Evolutionary conservation across 2,329 filamentous ascomycete genomes (phyloP), one percentile per base, ranked within the genome.

Genomic region (Anisogramma anomala): DNA sequence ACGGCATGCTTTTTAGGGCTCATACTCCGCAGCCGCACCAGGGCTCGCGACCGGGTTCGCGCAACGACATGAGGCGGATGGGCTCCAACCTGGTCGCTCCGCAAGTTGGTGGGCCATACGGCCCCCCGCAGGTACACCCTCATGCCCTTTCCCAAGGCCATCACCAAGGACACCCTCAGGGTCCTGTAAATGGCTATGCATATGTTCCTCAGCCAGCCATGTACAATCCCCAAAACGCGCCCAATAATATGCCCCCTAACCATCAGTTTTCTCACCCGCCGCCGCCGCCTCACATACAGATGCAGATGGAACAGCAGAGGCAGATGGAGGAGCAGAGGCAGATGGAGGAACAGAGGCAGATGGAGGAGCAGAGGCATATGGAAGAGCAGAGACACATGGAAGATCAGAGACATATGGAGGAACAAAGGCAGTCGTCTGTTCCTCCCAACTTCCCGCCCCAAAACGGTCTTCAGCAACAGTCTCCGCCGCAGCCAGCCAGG

Each of bases 121-220:
- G 75, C 28, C 49, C 50, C 15, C 47, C 69, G 20, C 7, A 30
- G 14, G 27, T 10, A 11, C 27, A 30, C 27, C 81, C 78, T 51
- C 68, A 71, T 42, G 70, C 74, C 45, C 71, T 66, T 44, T 71
- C 82, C 49, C 69, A 68, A 27, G 76, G 75, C 28, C 49, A 49
- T 18, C 44, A 46, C 1, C 48, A 43, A 10, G 46, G 39, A 7
- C 53, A 51, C 20, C 47, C 69, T 22, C 7, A 32, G 30, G 15
- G 30, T 18, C 47, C 49, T 8, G 46, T 72, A 45, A 84, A 82
- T 54, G 84, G 76, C 41, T 94, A 84, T 59, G 74, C 82, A 3
- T 95, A 87, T 57, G 85, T 93, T 69, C 79, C 84, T 3, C 87
- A 91, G 48, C 84, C 84, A 28, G 77, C 83, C 25, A 85, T 94